Conservation (phyloP, 768 basidiomycete genomes). For the Favolaschia claudopus region DNA sequence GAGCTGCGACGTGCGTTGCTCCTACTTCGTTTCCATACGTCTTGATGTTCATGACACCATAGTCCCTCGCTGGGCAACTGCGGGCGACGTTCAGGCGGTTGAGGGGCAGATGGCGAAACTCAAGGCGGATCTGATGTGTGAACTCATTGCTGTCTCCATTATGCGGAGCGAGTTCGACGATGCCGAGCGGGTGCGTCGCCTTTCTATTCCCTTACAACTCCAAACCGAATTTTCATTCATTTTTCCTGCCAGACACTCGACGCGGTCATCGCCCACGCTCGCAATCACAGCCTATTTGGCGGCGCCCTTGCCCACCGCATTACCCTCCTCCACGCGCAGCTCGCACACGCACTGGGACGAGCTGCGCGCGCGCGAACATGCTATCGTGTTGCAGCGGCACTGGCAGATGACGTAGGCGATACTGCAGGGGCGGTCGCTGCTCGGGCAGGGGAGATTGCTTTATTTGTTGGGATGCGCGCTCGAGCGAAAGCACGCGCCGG, state of each 20-base stretch:
- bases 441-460: constrained; percentile 57
- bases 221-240: neutral
- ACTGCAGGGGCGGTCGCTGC: constrained; percentile 46
- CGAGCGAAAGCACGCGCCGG: constrained; percentile 17
- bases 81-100: constrained; percentile 55
- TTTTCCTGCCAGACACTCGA: constrained; percentile 53
- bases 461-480: constrained; percentile 54
- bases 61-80: constrained; percentile 67
- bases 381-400: constrained; percentile 66
- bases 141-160: constrained; percentile 69
- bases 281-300: constrained; percentile 62
- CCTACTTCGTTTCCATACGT: neutral
- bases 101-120: constrained; percentile 62
- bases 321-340: constrained; percentile 73
- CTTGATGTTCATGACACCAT: constrained; percentile 13
- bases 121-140: constrained; percentile 75
- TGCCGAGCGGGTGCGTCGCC: constrained; percentile 59
- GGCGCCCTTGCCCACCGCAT: constrained; percentile 64
- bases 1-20: constrained; percentile 46
- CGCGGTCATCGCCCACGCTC: constrained; percentile 65
- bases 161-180: constrained; percentile 73
- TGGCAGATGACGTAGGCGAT: constrained; percentile 39
- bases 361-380: constrained; percentile 62
- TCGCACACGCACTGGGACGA: constrained; percentile 71
- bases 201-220: neutral